Percentiles rank a stretch among this genome's conserved stretches.
phyloP scores from a whole-genome alignment of 2,329 filamentous ascomycete genomes.

The Endothia cerciana region DNA sequence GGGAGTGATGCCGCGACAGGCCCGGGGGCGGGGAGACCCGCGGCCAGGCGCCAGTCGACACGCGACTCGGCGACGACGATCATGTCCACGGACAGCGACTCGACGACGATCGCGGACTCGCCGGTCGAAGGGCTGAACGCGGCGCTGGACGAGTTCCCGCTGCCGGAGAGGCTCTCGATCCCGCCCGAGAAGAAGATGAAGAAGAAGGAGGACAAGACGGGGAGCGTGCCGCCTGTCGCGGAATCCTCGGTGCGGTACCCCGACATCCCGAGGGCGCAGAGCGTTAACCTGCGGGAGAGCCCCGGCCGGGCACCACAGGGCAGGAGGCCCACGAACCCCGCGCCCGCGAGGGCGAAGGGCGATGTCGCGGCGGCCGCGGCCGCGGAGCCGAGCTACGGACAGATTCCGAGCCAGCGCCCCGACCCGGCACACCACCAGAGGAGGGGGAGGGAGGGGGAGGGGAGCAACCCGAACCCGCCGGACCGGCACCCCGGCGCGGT shows the following conservation, averaged over 20 bases:
- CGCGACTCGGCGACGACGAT: constrained; percentile 25
- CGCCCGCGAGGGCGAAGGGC: too few relatives aligned
- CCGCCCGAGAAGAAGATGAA: background rate
- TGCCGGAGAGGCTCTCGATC: constrained; percentile 9
- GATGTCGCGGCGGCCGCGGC: constrained; percentile 21
- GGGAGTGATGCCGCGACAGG: background rate
- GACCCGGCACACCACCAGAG: background rate
- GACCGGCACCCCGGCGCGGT: constrained; percentile 24
- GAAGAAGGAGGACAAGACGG: constrained; percentile 28
- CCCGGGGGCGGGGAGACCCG: background rate
- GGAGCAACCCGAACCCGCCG: constrained; percentile 20
- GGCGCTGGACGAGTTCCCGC: constrained; percentile 20
- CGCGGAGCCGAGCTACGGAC: constrained; percentile 23
- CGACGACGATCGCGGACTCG: constrained; percentile 43
- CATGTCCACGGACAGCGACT: constrained; percentile 39
- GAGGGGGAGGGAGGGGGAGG: background rate
- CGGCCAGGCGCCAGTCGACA: background rate
- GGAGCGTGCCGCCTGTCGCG: constrained; percentile 52
- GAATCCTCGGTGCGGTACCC: constrained; percentile 48
- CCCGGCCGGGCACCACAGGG: too few relatives aligned
- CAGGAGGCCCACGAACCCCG: too few relatives aligned
- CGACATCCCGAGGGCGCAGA: constrained; percentile 26
- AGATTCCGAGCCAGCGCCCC: constrained; percentile 8
- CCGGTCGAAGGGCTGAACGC: constrained; percentile 31
- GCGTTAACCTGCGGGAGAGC: background rate